Evolutionary conservation across 306 rosid genomes (phyloP).

Genomic region (Vicia villosa): DNA sequence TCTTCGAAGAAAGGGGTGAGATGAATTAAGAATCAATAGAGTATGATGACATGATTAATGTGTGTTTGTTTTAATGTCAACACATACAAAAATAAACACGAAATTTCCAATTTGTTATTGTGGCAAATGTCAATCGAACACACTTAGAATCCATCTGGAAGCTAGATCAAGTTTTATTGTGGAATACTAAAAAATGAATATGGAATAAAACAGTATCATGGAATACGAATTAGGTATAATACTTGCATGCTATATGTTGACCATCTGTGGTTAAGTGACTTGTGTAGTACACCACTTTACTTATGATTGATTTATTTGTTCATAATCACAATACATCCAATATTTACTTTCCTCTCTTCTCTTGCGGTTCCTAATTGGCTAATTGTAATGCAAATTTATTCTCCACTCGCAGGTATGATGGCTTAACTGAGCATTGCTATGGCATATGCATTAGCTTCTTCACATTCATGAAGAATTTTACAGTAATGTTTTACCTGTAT

Average conservation of each 20-base stretch:
- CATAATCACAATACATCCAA: conserved; percentile 12
- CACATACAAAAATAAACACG: background rate
- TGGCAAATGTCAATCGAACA: background rate
- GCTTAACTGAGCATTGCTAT: conserved; percentile 22
- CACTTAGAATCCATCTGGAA: conserved; percentile 9
- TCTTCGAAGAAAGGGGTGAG: too few relatives aligned
- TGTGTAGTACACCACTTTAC: conserved; percentile 20
- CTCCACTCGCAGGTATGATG: conserved; percentile 42
- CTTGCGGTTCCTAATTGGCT: too few relatives aligned
- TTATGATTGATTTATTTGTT: background rate
- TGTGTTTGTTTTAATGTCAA: conserved; percentile 1
- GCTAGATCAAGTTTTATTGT: background rate
- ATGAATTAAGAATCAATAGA: too few relatives aligned
- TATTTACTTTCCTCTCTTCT: conserved; percentile 5
- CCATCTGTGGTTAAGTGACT: background rate
- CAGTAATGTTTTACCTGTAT: conserved; percentile 5
- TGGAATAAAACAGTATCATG: conserved; percentile 11
- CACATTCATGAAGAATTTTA: conserved; percentile 34
- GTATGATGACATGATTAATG: background rate
- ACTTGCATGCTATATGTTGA: background rate
- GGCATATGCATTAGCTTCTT: conserved; percentile 35
- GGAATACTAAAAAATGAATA: conserved; percentile 3
- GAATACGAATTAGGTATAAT: background rate
- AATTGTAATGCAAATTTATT: conserved; percentile 5
- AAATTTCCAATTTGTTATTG: background rate